phyloP scores from a whole-genome alignment of 1,139 yeast species.

The Cylindricascospora bacillispora region DNA sequence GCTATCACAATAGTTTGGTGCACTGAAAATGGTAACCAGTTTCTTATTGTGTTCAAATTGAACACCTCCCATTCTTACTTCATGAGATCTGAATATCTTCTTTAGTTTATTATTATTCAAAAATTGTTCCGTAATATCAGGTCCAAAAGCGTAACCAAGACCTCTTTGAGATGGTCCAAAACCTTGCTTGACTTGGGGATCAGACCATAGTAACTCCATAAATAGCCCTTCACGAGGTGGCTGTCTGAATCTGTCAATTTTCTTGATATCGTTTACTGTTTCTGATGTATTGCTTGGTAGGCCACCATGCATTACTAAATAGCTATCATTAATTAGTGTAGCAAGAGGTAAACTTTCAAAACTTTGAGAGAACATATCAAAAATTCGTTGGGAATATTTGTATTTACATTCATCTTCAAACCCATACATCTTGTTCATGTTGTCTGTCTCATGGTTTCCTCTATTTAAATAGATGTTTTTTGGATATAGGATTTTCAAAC shows the following conservation, averaged over 20 bases:
- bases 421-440: constrained; percentile 94
- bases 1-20: constrained; percentile 93
- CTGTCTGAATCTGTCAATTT: constrained; percentile 60
- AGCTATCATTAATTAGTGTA: constrained; percentile 60
- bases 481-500: constrained; percentile 74
- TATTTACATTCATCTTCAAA: constrained; percentile 92
- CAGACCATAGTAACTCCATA: constrained; percentile 97
- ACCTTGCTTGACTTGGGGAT: constrained; percentile 73
- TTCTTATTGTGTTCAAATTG: constrained; percentile 78
- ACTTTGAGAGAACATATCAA: constrained; percentile 74
- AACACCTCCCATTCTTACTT: constrained; percentile 85
- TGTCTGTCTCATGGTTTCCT: constrained; percentile 95
- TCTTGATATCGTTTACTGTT: constrained; percentile 60
- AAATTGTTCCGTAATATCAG: constrained; percentile 77
- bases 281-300: constrained; percentile 68
- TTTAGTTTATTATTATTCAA: constrained; percentile 58
- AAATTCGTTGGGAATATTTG: constrained; percentile 75
- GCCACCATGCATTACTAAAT: constrained; percentile 93
- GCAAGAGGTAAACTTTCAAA: constrained; percentile 84
- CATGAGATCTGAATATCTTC: constrained; percentile 86
- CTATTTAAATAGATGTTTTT: constrained; percentile 60
- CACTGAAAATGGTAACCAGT: constrained; percentile 85
- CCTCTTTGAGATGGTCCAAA: constrained; percentile 89
- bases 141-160: constrained; percentile 92
- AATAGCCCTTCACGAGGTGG: constrained; percentile 88